Evolutionary conservation across 2,329 filamentous ascomycete genomes (phyloP), one percentile per base, ranked within the genome.

Genomic region (Chrysosphaeria jannelii): DNA sequence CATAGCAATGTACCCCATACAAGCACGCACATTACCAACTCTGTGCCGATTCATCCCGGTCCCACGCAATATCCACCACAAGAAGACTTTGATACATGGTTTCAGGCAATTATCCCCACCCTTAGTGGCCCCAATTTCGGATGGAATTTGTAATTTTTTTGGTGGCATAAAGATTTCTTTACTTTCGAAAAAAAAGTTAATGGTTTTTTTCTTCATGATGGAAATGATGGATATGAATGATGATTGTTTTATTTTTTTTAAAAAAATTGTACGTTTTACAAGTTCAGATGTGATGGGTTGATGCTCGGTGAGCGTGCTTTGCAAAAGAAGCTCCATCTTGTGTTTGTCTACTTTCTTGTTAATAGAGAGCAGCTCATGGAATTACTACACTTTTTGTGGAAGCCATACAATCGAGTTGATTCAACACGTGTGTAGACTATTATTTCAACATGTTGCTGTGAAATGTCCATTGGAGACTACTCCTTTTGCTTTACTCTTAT

Each of bases 51-150:
- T 30, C 5, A n/a, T n/a, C n/a, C n/a, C n/a, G n/a, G n/a, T n/a
- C n/a, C n/a, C n/a, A n/a, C n/a, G n/a, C n/a, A n/a, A n/a, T n/a
- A n/a, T n/a, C n/a, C n/a, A n/a, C n/a, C n/a, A n/a, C n/a, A n/a
- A n/a, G 31, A 31, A n/a, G 31, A 33, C 18, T 33, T 33, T 26
- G 29, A 33, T 10, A 29, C 28, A 5, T 33, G 31, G 31, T 33
- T 31, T 22, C 29, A 33, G 21, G 25, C 29, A 17, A 29, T 31
- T 5, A 31, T 33, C 18, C 19, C 29, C 8, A 25, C 25, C 2
- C 23, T 25, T 5, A 10, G 20, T 8, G 25, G 13, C 6, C 10
- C 29, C 6, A 15, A 24, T 1, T 29, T 30, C 20, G 26, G 21
- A 12, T 25, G 21, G 23, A 10, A 9, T 18, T 12, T 8, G 10